Base-by-base conservation (phyloP, 179 eudicot species). In the Sideroxylon spinosum region DNA sequence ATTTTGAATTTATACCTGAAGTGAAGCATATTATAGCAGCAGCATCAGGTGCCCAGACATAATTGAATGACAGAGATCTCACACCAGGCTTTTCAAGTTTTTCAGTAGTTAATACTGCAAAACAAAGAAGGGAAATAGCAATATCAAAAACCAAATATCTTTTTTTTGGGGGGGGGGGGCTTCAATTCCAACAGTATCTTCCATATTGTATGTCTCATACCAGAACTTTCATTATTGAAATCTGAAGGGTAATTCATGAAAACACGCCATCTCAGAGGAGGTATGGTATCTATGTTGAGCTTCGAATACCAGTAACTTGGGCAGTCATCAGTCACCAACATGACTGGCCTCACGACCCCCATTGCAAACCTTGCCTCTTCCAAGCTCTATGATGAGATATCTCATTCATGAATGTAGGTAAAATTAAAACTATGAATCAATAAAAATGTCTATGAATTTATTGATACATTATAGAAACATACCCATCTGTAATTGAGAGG, bases 401-500 rank as follows among this genome's bases (percentile, higher is more conserved):
- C 9, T 10, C 7, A 57, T 56, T 61, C 52, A 4, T 46, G 11
- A 6, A 37, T 37, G 44, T 37, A 37, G 5, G 44, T 37, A 37
- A 37, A n/a, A n/a, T n/a, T n/a, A n/a, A 32, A 37, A 37, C 44
- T 3, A 1, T 37, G 44, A 37, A 37, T 37, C 44, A 37, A 57
- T 23, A 23, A 69, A 60, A 13, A 59, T n/a, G 49, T 64, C 13
- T 25, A 10, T 23, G 49, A 75, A 44, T 44, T 62, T 63, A 50
- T 25, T 9, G 49, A 37, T 37, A 37, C 37, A 29, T 29, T 4
- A 53, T 29, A 7, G 3, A 48, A 25, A 74, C 90, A 32, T 86
- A 95, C 98, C 99, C 99, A 95, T 74, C 99, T 87, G 77, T 95
- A 91, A 77, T 95, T 95, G 60, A 95, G 90, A 71, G 97, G 97